Base-by-base conservation (phyloP, 1,284 basidiomycete species). In the Tranzscheliella williamsii region DNA sequence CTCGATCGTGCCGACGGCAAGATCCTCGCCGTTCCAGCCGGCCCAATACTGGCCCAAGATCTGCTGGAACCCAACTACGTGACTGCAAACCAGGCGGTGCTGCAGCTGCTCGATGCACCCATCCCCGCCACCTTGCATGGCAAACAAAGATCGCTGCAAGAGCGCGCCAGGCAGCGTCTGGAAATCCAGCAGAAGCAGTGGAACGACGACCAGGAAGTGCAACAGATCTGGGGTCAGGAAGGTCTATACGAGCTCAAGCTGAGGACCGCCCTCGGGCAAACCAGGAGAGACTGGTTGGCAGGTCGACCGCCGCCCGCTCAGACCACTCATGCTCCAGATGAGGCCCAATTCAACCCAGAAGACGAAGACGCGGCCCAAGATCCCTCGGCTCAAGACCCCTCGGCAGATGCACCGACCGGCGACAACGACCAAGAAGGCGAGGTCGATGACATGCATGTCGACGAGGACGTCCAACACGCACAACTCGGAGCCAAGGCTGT, bases 201-300 rank as follows among this genome's bases (percentile, higher is more conserved):
- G 45, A 42, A 56, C 12, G 29, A 56, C 8, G 53, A 63, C 12
- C 53, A 46, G 15, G 43, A 34, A 4, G 16, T 63, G 13, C 45
- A 63, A 23, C 13, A 40, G 8, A 24, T 47, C 3, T 63, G 60
- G 60, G 53, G 60, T 3, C 48, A 41, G n/a, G 60, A 63, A 26
- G 53, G 60, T 1, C 24, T 57, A 33, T 63, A 63, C 49, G 60
- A 63, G 46, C 53, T 49, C 40, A 48, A 56, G 43, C 40, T 63
- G 39, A 41, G 60, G 2, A 39, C 36, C 5, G 42, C 39, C 4
- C 9, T 63, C 4, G 49, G 45, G 11, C 53, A 56, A 22, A 40
- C 48, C 5, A 44, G 60, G 18, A 42, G 46, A 26, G 47, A 53
- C 9, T 63, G 60, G 60, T 45, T 63, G 18, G 60, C 13, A 4